These are phyloP conservation scores for Melocanna baccifera DNA, from an alignment of 176 grass and related monocot species.

Conservation along the genomic window DNA sequence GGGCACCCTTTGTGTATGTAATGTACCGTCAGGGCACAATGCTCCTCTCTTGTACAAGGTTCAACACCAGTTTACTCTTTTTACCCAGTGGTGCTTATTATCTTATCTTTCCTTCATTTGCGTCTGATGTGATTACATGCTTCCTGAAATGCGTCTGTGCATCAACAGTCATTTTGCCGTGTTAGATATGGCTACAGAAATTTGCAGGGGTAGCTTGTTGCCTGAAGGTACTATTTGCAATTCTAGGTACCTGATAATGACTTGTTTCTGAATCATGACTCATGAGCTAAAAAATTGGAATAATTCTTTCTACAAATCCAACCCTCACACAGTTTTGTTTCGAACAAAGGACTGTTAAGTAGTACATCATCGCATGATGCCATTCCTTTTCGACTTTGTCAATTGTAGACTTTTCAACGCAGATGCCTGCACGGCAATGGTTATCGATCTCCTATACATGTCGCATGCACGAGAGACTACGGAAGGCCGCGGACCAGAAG, in stretches of 20 bases:
- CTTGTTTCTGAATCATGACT: not conserved
- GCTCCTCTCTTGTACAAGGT: not conserved
- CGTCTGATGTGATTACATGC: not conserved
- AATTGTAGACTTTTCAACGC: not conserved
- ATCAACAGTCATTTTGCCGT: not conserved
- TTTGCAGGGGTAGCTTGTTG: not conserved
- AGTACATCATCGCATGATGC: not conserved
- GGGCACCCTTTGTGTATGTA: not conserved
- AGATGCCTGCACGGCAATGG: not conserved
- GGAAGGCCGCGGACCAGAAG: not conserved
- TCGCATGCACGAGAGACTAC: not conserved
- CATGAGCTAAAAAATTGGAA: not conserved
- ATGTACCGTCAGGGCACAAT: not conserved
- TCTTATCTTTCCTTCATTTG: not conserved
- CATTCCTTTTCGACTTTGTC: not conserved
- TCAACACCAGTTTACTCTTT: not conserved
- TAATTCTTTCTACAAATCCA: not conserved
- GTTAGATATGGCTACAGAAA: not conserved
- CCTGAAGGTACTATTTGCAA: not conserved
- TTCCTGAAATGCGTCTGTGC: not conserved
- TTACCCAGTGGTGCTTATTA: not conserved
- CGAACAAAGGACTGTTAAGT: not conserved
- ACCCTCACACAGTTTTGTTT: not conserved
- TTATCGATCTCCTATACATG: not conserved
- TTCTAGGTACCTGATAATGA: not conserved